Percentiles rank a stretch among this genome's conserved stretches.
phyloP scores from a whole-genome alignment of 1,139 yeast genomes.

The Geotrichum citri-aurantii region DNA sequence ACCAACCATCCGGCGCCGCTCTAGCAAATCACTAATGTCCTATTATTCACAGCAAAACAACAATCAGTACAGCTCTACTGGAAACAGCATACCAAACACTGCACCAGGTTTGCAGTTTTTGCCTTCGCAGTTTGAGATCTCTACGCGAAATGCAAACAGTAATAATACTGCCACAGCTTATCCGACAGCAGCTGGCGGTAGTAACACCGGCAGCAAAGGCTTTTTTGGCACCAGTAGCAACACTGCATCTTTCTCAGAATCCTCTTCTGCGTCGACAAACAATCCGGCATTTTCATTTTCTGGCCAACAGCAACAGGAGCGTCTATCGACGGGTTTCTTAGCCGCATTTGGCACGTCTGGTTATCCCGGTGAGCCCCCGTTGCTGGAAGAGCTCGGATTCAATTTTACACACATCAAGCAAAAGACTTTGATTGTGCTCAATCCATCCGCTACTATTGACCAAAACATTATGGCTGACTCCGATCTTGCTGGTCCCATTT shows the following conservation, averaged over 20 bases:
- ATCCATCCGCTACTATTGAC: constrained; percentile 60
- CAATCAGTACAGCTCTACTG: constrained; percentile 2
- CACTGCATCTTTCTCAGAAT: neutral
- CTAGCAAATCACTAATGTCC: constrained; percentile 3
- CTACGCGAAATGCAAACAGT: neutral
- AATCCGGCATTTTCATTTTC: neutral
- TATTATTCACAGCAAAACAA: constrained; percentile 10
- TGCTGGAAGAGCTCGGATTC: constrained; percentile 88
- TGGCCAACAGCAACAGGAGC: constrained; percentile 34
- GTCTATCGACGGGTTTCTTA: constrained; percentile 67
- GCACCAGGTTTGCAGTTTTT: constrained; percentile 22
- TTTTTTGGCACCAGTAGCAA: neutral
- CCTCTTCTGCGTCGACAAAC: neutral
- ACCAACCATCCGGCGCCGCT: neutral
- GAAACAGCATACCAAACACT: neutral
- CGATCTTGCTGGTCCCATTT: constrained; percentile 91
- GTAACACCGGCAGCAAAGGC: constrained; percentile 7
- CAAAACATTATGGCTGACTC: constrained; percentile 83
- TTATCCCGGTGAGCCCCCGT: constrained; percentile 88
- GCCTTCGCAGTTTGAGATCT: constrained; percentile 23
- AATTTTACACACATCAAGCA: constrained; percentile 81
- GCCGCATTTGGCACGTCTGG: constrained; percentile 95
- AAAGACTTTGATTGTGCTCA: constrained; percentile 82
- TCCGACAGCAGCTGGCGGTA: constrained; percentile 8
- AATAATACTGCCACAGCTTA: constrained; percentile 12